Base-by-base conservation (phyloP, 2,329 filamentous ascomycete species). In the Diaporthe sp. region DNA sequence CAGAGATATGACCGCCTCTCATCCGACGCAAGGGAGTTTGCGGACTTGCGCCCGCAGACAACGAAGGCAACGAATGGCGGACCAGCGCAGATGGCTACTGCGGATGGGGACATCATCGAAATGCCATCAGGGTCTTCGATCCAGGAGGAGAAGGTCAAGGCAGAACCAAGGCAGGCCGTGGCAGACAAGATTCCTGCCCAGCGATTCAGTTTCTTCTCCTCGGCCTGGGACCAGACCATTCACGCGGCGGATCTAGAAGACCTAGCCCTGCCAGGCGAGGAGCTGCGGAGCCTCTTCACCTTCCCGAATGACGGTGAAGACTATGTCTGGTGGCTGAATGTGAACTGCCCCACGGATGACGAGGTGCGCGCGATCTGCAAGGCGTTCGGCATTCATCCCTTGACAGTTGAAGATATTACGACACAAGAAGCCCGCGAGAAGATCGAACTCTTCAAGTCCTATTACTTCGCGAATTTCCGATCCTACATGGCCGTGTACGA, bases 271-370 rank as follows among this genome's bases (percentile, higher is more conserved):
- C 95, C 96, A 2, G 96, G 95, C 12, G 97, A 98, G 82, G 94
- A 93, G 73, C 94, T 98, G 79, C 93, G 94, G 42, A 95, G 95
- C 73, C 90, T 99, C 15, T 99, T 99, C 81, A 86, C 88, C 42
- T 86, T 92, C 44, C 91, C 91, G 9, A 91, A 88, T 70, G 88
- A 89, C 39, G 90, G 92, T 75, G 83, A 85, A 2, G 89, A 95
- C 78, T 96, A 96, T 79, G 96, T 98, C n/a, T 99, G 96, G 96
- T 99, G 97, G 97, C 88, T 99, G 68, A 97, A 99, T 80, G 93
- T 98, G 82, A 93, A 96, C 81, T 95, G 94, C 78, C 95, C 96
- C 1, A 96, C 93, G 1, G 94, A 96, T 80, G 95, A 96, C 74
- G 97, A 98, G 82, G 92, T 98, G 27, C 92, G 92, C 56, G 93